Conservation (phyloP, 2,329 filamentous ascomycete species). For the Emydomyces testavorans region DNA sequence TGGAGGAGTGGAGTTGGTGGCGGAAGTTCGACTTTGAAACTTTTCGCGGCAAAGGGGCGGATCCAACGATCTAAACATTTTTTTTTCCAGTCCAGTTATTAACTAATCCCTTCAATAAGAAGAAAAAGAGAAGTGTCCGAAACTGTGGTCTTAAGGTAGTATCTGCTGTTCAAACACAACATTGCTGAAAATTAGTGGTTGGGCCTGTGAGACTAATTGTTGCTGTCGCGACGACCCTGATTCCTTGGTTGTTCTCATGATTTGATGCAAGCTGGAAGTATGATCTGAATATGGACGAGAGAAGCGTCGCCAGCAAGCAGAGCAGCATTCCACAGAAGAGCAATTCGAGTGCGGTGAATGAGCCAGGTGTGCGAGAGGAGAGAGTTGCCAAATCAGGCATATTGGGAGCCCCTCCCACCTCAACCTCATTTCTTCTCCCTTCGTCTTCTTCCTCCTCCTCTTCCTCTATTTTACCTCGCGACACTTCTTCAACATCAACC, state of each 20-base stretch:
- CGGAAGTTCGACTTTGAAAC: conserved; percentile 9
- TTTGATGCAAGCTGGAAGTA: background rate
- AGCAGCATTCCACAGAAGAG: background rate
- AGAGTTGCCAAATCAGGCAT: conserved; percentile 8
- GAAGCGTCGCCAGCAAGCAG: background rate
- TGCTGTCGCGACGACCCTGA: background rate
- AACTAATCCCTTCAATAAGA: background rate
- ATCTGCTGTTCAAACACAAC: background rate
- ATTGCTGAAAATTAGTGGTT: background rate
- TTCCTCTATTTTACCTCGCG: background rate
- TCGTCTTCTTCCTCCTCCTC: background rate
- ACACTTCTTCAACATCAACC: background rate
- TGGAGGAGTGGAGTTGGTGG: conserved; percentile 13
- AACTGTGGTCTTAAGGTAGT: background rate
- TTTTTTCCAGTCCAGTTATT: conserved; percentile 8
- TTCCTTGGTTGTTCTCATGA: background rate
- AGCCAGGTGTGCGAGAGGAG: conserved; percentile 4
- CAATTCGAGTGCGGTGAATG: background rate
- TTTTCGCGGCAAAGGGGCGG: background rate
- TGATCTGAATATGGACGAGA: conserved; percentile 4
- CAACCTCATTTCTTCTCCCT: conserved; percentile 3
- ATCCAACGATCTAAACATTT: background rate
- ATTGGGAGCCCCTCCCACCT: background rate
- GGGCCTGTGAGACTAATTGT: background rate
- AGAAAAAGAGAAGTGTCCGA: background rate